These are phyloP conservation scores for Gossypium raimondii DNA, from an alignment of 345 rosid species.

Conservation along the genomic window DNA sequence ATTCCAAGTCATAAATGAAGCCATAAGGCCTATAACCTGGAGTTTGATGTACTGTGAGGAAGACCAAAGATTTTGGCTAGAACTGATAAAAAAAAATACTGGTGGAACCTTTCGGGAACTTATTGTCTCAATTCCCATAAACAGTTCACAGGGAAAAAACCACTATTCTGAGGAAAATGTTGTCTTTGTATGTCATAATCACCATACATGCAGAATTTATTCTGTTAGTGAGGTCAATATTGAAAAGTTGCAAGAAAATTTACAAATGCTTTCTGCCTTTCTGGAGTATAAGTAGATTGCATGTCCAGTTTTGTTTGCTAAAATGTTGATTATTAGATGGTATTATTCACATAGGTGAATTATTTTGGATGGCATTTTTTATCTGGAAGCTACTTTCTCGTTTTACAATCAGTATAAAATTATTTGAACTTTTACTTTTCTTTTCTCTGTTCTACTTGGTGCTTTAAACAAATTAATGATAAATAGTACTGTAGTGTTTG, in stretches of 20 bases:
- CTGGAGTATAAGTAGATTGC: background rate
- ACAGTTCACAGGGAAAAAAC: background rate
- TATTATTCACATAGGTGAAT: background rate
- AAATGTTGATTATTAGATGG: background rate
- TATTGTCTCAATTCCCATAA: background rate
- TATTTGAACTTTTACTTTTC: slow-evolving; percentile 1
- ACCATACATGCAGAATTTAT: background rate
- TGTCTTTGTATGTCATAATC: background rate
- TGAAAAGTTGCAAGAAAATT: background rate
- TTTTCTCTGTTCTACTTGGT: background rate
- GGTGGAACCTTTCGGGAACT: background rate
- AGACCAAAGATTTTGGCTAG: background rate
- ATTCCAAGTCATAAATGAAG: background rate
- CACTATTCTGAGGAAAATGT: background rate
- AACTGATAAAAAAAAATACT: background rate
- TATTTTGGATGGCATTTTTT: background rate
- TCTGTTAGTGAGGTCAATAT: background rate
- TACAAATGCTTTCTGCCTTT: background rate
- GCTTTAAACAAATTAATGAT: background rate
- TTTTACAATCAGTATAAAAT: background rate
- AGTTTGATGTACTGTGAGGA: background rate
- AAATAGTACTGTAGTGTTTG: background rate
- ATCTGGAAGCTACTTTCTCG: background rate
- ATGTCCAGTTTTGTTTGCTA: slow-evolving; percentile 1
- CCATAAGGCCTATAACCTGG: background rate